A percentile compares a stretch with the other conserved stretches of the same genome.
Conservation (phyloP, 2,329 filamentous ascomycete genomes). For the Epichloe festucae region DNA sequence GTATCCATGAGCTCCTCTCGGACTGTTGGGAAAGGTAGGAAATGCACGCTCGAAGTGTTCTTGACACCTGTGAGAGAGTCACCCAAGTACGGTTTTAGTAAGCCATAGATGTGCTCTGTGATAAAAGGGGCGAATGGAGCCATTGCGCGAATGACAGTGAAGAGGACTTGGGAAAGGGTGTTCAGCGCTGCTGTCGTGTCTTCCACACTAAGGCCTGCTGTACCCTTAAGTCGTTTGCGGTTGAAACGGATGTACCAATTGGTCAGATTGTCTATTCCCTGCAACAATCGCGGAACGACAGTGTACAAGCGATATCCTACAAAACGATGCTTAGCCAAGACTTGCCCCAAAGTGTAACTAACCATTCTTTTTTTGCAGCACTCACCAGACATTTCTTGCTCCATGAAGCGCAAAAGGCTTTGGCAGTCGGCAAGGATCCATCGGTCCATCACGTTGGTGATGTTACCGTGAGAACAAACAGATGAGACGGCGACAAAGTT, state of each 20-base stretch:
- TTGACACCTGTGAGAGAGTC: conserved; percentile 45
- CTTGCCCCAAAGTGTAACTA: too few species aligned
- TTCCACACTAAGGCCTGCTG: conserved; percentile 30
- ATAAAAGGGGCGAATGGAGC: conserved; percentile 86
- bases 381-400: conserved; percentile 68
- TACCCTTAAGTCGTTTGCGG: conserved; percentile 70
- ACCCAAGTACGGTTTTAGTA: conserved; percentile 66
- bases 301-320: conserved; percentile 57
- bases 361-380: not conserved
- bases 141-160: conserved; percentile 65
- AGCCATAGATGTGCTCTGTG: conserved; percentile 53
- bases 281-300: conserved; percentile 64
- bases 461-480: not conserved
- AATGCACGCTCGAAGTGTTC: conserved; percentile 72
- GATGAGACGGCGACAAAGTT: conserved; percentile 7
- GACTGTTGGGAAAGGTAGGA: conserved; percentile 70
- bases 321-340: not conserved
- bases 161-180: conserved; percentile 80
- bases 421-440: conserved; percentile 84
- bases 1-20: conserved; percentile 70
- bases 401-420: conserved; percentile 72
- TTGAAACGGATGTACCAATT: conserved; percentile 94
- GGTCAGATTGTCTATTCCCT: conserved; percentile 72
- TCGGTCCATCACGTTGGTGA: conserved; percentile 58
- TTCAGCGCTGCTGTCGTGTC: conserved; percentile 77